These are phyloP conservation scores for Cyphellophora attinorum DNA, from an alignment of 2,329 filamentous ascomycete species.

Conservation along the genomic window DNA sequence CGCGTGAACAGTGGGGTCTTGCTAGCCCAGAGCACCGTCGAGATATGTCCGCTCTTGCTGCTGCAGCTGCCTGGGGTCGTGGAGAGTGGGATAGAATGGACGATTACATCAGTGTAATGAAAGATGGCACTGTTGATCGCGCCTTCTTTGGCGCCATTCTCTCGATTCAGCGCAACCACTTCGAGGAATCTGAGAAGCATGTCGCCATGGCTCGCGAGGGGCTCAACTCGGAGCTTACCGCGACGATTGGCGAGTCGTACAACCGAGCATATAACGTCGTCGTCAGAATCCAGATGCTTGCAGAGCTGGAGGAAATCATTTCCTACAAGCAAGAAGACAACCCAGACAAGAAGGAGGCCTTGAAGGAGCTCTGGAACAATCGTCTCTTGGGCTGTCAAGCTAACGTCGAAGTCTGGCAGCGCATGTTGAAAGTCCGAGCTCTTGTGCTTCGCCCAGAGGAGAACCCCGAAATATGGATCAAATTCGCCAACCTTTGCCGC, in stretches of 20 bases:
- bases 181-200: conserved; percentile 77
- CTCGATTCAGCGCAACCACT: conserved; percentile 89
- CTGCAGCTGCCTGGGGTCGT: conserved; percentile 91
- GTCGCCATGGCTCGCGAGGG: conserved; percentile 89
- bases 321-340: conserved; percentile 84
- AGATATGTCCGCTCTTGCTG: conserved; percentile 84
- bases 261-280: conserved; percentile 97
- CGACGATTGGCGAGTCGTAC: conserved; percentile 95
- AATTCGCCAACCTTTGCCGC: conserved; percentile 94
- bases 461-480: conserved; percentile 99
- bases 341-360: conserved; percentile 75
- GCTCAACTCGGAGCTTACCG: conserved; percentile 89
- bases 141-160: conserved; percentile 97
- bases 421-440: conserved; percentile 89
- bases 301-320: conserved; percentile 95
- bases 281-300: conserved; percentile 96
- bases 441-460: conserved; percentile 85
- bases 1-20: conserved; percentile 88
- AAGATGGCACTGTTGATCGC: conserved; percentile 81
- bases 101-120: conserved; percentile 90
- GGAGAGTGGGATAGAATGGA: conserved; percentile 99
- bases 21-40: conserved; percentile 80
- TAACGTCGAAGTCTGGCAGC: conserved; percentile 96
- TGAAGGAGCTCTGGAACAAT: conserved; percentile 92
- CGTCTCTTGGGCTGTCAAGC: conserved; percentile 89